These are phyloP conservation scores for Coemansia sp. DNA, from an alignment of 192 early-diverging fungal species.

Conservation along the genomic window DNA sequence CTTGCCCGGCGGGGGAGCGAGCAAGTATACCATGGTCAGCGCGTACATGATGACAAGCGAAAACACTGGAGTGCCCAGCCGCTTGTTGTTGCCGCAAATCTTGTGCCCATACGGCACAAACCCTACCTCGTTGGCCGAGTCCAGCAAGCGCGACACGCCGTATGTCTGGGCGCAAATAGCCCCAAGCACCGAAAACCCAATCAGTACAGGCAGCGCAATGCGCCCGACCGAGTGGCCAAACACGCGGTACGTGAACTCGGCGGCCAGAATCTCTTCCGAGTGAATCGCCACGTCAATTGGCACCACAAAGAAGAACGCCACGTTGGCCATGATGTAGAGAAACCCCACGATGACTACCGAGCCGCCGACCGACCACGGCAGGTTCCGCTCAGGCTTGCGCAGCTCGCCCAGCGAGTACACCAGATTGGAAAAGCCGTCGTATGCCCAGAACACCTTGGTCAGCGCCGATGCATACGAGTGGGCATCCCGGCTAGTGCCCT, in stretches of 20 bases:
- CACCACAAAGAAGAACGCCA: constrained; percentile 77
- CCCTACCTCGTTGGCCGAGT: constrained; percentile 52
- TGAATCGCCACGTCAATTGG: constrained; percentile 61
- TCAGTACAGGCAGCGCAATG: constrained; percentile 52
- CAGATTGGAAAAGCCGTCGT: constrained; percentile 68
- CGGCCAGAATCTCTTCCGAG: constrained; percentile 61
- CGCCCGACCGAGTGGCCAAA: constrained; percentile 54
- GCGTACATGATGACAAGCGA: constrained; percentile 45
- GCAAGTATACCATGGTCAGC: constrained; percentile 49
- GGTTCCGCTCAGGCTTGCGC: constrained; percentile 71
- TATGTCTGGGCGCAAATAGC: constrained; percentile 54
- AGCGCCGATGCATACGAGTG: constrained; percentile 50
- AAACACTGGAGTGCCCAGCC: constrained; percentile 45
- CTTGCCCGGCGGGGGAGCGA: constrained; percentile 56
- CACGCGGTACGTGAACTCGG: constrained; percentile 53
- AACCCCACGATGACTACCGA: constrained; percentile 67
- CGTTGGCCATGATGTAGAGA: constrained; percentile 75
- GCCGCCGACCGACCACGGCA: constrained; percentile 74
- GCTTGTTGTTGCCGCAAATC: constrained; percentile 44
- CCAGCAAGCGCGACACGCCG: constrained; percentile 51
- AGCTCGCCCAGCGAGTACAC: constrained; percentile 83
- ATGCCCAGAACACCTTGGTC: constrained; percentile 56
- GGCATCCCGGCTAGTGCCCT: constrained; percentile 54
- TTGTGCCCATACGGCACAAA: constrained; percentile 50
- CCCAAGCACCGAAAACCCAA: constrained; percentile 54